A percentile compares a stretch with the other conserved stretches of the same genome.
phyloP scores from a whole-genome alignment of 108 stramenopile species.

The Mediolabrus comicus region DNA sequence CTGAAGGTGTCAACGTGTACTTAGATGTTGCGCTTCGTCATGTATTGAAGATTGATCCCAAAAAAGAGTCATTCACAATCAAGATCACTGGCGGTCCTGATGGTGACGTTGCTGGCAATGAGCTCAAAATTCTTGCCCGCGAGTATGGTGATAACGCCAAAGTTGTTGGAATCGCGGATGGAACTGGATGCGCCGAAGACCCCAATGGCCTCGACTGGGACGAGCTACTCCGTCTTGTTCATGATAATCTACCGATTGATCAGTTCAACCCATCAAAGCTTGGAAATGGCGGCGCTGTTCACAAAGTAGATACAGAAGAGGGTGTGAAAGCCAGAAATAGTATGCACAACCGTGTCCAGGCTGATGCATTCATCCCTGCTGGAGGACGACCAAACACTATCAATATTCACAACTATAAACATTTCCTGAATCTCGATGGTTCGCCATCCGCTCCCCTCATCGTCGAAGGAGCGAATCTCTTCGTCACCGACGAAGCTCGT shows the following conservation, averaged over 20 bases:
- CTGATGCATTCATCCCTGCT: slow-evolving; percentile 96
- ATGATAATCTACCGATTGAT: slow-evolving; percentile 70
- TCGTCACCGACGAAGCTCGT: slow-evolving; percentile 92
- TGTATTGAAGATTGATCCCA: slow-evolving; percentile 82
- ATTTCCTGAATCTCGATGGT: slow-evolving; percentile 82
- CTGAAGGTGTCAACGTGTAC: slow-evolving; percentile 95
- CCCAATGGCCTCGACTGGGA: slow-evolving; percentile 89
- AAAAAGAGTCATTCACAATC: slow-evolving; percentile 85
- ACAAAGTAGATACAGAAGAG: slow-evolving; percentile 81
- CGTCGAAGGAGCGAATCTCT: slow-evolving; percentile 97
- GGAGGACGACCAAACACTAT: slow-evolving; percentile 97
- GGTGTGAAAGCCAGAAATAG: slow-evolving; percentile 93
- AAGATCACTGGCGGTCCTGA: slow-evolving; percentile 98
- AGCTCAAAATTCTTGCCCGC: slow-evolving; percentile 92
- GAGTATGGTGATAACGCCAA: slow-evolving; percentile 95
- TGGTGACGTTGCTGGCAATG: slow-evolving; percentile 98
- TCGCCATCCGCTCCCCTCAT: slow-evolving; percentile 87
- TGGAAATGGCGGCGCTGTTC: slow-evolving; percentile 63
- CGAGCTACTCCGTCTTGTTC: slow-evolving; percentile 90
- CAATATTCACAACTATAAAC: slow-evolving; percentile 84
- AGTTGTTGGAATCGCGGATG: slow-evolving; percentile 95
- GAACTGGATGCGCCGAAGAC: slow-evolving; percentile 95
- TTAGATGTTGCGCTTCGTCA: slow-evolving; percentile 90
- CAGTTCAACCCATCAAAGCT: slow-evolving; percentile 82
- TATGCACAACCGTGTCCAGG: slow-evolving; percentile 95